Evolutionary conservation across 495 filamentous ascomycete genomes (phyloP).

Genomic region (Podospora pseudoanserina): DNA sequence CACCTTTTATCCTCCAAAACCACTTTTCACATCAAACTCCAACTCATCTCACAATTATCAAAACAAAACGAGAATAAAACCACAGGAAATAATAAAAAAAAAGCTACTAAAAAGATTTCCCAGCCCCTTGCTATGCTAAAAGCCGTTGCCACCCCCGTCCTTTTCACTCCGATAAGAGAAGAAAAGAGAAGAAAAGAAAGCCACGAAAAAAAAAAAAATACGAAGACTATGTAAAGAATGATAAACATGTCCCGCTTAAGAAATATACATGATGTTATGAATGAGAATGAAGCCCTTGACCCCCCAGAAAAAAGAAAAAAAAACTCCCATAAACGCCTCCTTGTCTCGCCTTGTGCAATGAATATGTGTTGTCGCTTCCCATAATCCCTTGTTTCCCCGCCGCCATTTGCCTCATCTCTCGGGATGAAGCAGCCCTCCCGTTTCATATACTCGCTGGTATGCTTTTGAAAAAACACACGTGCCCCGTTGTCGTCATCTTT

Average conservation of each 20-base stretch:
- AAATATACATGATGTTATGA: neutral
- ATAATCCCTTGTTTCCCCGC: neutral
- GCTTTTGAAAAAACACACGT: neutral
- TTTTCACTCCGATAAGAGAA: neutral
- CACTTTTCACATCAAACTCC: neutral
- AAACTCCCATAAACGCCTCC: neutral
- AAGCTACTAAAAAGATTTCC: neutral
- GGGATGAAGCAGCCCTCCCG: neutral
- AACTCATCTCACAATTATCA: neutral
- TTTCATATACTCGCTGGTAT: neutral
- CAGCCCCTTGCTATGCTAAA: neutral
- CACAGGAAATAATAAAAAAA: neutral
- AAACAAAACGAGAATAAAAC: neutral
- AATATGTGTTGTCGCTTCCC: neutral
- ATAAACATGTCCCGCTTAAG: neutral
- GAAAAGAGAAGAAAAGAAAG: no score
- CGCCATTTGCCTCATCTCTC: neutral
- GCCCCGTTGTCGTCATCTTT: neutral
- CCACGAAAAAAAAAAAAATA: neutral
- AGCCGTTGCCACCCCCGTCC: neutral
- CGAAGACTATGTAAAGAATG: neutral
- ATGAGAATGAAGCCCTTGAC: neutral
- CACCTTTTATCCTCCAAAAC: neutral
- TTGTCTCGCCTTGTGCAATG: neutral
- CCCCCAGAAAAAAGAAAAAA: no score